Conservation (phyloP, 2,329 filamentous ascomycete genomes). For the Claviceps cyperi region DNA sequence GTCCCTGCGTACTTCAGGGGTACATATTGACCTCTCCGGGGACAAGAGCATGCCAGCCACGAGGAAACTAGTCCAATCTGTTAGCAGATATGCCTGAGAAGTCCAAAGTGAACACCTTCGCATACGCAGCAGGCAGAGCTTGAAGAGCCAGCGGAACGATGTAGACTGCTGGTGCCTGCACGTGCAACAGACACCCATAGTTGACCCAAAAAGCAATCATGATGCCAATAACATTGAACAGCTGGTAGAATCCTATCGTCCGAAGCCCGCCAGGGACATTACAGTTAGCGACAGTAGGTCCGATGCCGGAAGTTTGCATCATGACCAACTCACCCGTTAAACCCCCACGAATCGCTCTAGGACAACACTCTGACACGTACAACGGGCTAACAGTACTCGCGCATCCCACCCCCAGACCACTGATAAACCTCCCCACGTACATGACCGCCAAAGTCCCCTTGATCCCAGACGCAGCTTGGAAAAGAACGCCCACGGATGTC, state of each 20-base stretch:
- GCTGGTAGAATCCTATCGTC: constrained; percentile 29
- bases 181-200: constrained; percentile 35
- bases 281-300: not conserved
- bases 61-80: constrained; percentile 24
- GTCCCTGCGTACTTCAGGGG: not conserved
- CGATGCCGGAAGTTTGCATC: not conserved
- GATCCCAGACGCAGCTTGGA: constrained; percentile 44
- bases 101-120: not conserved
- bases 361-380: constrained; percentile 35
- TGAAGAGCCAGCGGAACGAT: constrained; percentile 52
- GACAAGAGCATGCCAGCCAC: constrained; percentile 46
- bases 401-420: constrained; percentile 35
- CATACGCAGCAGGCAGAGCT: constrained; percentile 43
- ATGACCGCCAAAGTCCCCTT: constrained; percentile 43
- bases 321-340: constrained; percentile 23
- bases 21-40: constrained; percentile 24
- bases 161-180: constrained; percentile 34
- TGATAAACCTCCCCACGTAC: constrained; percentile 48
- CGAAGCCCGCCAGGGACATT: too few relatives aligned
- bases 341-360: constrained; percentile 34
- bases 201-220: constrained; percentile 36
- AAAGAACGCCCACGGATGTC: constrained; percentile 45
- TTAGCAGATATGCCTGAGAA: not conserved
- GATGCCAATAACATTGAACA: constrained; percentile 31
- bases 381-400: constrained; percentile 30